Base-by-base conservation (phyloP, 2,329 filamentous ascomycete species). In the Fusarium foetens region DNA sequence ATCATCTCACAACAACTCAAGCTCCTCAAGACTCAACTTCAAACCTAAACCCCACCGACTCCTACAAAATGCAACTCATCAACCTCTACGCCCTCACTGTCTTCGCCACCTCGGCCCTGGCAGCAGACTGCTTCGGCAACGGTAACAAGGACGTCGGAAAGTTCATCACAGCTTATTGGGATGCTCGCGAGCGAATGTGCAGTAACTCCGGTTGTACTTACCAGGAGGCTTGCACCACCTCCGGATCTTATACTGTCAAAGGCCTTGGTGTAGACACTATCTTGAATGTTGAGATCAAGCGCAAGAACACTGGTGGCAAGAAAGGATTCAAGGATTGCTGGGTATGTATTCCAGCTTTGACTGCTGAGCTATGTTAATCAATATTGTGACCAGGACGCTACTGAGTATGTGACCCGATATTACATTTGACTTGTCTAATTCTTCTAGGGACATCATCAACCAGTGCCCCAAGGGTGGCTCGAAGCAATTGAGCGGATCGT, bases 271-370 rank as follows among this genome's bases (percentile, higher is more conserved):
- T 25, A 11, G 31, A 52, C 31, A 69, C 57, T 8, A 41, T 72
- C 49, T 6, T 52, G 3, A 72, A 57, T 5, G 68, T 72, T 8
- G 42, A 58, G 9, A 41, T 72, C 5, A 51, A 38, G 21, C 61
- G 68, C 11, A 72, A 72, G 59, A 52, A 68, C 13, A 69, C 60
- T 2, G 60, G 68, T 5, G 29, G 43, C 9, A 58, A 65, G 14
- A 72, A 71, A n/a, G 70, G 70, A 17, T 72, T 71, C 45, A 53
- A 64, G 25, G 68, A 72, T 6, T 72, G 68, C 29, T 72, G 65
- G 70, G 70, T 72, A 63, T 6, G 68, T 52, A 36, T n/a, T 6
- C 13, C 5, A 3, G 12, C 2, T 5, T 36, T 21, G 3, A 3
- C 8, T 33, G n/a, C 3, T 27, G 5, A 23, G 8, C 23, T 21